Conservation (phyloP, 164 flowering plant genomes). For the Warburgia ugandensis region DNA sequence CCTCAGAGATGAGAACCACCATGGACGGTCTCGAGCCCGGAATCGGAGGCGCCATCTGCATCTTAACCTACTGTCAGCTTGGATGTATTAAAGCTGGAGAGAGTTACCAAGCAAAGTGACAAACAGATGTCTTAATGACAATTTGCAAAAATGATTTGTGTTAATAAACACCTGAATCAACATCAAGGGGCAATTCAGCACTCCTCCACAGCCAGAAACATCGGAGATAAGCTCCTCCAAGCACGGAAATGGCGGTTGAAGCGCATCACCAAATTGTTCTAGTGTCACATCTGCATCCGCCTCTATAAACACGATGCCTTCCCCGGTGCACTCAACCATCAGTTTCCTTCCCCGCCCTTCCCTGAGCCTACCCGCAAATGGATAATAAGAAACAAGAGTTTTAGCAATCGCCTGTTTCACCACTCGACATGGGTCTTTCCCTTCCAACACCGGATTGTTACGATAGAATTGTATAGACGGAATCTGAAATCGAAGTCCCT, state of each 20-base stretch:
- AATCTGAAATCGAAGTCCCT: constrained; percentile 23
- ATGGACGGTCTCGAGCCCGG: too few relatives aligned
- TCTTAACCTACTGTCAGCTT: too few relatives aligned
- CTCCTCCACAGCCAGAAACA: constrained; percentile 16
- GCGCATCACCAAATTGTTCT: constrained; percentile 20
- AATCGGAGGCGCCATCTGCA: too few relatives aligned
- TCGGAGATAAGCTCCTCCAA: constrained; percentile 20
- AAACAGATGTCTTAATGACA: neutral
- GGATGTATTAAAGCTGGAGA: neutral
- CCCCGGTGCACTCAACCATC: constrained; percentile 24
- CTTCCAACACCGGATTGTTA: neutral
- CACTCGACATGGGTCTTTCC: constrained; percentile 17
- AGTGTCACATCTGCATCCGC: constrained; percentile 26
- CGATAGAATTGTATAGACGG: constrained; percentile 22
- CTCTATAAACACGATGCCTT: constrained; percentile 30
- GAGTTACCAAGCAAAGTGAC: neutral
- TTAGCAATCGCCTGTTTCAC: constrained; percentile 13
- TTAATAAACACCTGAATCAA: constrained; percentile 20
- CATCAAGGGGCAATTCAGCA: constrained; percentile 19
- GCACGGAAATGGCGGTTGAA: constrained; percentile 21
- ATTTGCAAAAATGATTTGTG: neutral
- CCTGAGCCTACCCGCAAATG: constrained; percentile 25
- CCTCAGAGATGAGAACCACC: too few relatives aligned
- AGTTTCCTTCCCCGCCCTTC: constrained; percentile 23
- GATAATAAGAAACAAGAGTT: constrained; percentile 24